Evolutionary conservation across 768 basidiomycete genomes (phyloP).

Genomic region (Asterophora parasitica): DNA sequence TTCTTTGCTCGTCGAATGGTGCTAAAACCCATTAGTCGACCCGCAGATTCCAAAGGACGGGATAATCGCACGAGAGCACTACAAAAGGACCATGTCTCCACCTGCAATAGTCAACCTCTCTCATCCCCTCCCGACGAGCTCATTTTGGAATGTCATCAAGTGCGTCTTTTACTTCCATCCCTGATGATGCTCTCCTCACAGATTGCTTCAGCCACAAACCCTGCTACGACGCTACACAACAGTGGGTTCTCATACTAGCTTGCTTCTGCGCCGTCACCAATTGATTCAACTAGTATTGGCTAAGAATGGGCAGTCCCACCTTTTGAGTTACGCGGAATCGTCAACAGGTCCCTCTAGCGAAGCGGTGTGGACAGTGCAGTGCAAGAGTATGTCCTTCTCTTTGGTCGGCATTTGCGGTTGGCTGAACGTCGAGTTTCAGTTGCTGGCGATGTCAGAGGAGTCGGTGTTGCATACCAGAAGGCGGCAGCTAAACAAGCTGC

Average conservation of each 20-base stretch:
- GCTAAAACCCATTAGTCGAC: slow-evolving; percentile 3
- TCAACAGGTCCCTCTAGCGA: slow-evolving; percentile 37
- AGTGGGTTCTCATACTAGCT: slow-evolving; percentile 26
- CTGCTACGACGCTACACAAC: slow-evolving; percentile 39
- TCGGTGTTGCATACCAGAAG: slow-evolving; percentile 40
- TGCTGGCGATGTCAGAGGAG: slow-evolving; percentile 41
- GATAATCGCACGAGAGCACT: slow-evolving; percentile 5
- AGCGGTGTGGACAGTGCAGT: slow-evolving; percentile 47
- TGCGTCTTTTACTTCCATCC: slow-evolving; percentile 7
- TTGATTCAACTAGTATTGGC: slow-evolving; percentile 23
- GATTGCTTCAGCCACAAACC: slow-evolving; percentile 17
- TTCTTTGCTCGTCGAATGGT: slow-evolving; percentile 1
- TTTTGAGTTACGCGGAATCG: slow-evolving; percentile 38
- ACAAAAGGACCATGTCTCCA: slow-evolving; percentile 16
- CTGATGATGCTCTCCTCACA: not conserved
- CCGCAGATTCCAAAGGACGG: slow-evolving; percentile 9
- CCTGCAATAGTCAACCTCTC: not conserved
- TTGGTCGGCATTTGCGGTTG: not conserved
- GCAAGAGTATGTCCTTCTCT: slow-evolving; percentile 44
- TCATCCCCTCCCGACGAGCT: not conserved
- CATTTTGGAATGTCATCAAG: slow-evolving; percentile 16
- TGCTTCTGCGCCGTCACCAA: not conserved
- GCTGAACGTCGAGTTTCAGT: slow-evolving; percentile 30
- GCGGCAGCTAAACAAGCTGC: slow-evolving; percentile 44
- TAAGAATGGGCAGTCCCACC: slow-evolving; percentile 17